phyloP scores from a whole-genome alignment of 1,139 yeast genomes.

The Hyphopichia pseudoburtonii region DNA sequence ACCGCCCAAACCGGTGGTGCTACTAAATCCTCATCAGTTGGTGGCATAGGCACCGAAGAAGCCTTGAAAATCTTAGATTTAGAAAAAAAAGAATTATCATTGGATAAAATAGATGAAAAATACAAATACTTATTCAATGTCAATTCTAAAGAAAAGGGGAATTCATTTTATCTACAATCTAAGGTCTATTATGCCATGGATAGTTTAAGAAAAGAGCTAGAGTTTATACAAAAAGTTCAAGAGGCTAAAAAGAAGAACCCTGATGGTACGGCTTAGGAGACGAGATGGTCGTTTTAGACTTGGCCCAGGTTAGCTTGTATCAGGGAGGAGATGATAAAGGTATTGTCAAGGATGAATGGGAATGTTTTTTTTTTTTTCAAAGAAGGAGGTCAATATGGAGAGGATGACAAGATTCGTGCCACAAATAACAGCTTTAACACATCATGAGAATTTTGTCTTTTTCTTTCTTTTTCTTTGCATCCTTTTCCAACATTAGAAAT shows the following conservation, averaged over 20 bases:
- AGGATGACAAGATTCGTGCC: too few relatives aligned
- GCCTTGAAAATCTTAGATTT: slow-evolving; percentile 88
- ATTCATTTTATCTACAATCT: slow-evolving; percentile 87
- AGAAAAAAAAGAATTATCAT: slow-evolving; percentile 53
- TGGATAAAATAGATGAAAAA: slow-evolving; percentile 69
- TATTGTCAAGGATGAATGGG: too few relatives aligned
- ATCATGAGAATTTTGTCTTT: too few relatives aligned
- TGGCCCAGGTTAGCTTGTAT: too few relatives aligned
- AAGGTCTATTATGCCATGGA: slow-evolving; percentile 77
- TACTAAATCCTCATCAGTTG: slow-evolving; percentile 48
- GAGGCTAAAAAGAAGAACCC: slow-evolving; percentile 15
- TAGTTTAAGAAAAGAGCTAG: slow-evolving; percentile 45
- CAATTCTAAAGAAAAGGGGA: slow-evolving; percentile 91
- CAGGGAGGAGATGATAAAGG: too few relatives aligned
- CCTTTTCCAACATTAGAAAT: too few relatives aligned
- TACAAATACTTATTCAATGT: slow-evolving; percentile 83
- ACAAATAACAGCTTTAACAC: too few relatives aligned
- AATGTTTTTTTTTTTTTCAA: too few relatives aligned
- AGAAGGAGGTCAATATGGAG: too few relatives aligned
- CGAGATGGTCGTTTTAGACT: too few relatives aligned
- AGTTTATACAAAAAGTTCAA: slow-evolving; percentile 40
- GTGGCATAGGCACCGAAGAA: slow-evolving; percentile 85
- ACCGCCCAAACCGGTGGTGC: slow-evolving; percentile 55
- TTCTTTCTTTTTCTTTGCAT: too few relatives aligned
- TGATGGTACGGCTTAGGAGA: too few relatives aligned